Conservation (phyloP, 2,329 filamentous ascomycete species). For the Ascochyta lentis region DNA sequence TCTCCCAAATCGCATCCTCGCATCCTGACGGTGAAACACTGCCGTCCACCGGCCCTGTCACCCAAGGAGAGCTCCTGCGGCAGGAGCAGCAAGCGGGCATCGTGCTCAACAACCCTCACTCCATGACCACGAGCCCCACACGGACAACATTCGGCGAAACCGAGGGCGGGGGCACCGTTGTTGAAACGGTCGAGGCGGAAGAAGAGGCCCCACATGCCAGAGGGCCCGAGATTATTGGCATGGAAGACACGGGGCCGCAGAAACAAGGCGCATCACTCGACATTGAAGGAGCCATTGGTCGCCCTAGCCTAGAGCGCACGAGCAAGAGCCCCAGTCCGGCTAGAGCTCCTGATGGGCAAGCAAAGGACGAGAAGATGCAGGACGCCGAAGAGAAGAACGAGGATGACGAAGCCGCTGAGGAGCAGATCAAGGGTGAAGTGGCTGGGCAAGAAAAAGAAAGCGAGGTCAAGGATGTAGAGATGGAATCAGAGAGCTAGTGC, state of each 20-base stretch:
- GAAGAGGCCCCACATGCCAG: slow-evolving; percentile 77
- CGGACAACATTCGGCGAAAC: slow-evolving; percentile 36
- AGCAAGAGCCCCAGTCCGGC: slow-evolving; percentile 37
- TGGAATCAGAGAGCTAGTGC: slow-evolving; percentile 29
- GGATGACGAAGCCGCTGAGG: slow-evolving; percentile 18
- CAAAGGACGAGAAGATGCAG: slow-evolving; percentile 32
- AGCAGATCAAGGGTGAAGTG: slow-evolving; percentile 18
- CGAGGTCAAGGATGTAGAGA: slow-evolving; percentile 27
- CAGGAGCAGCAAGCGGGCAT: slow-evolving; percentile 85
- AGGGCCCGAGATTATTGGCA: slow-evolving; percentile 83
- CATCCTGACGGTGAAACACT: slow-evolving; percentile 47
- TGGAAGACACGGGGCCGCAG: slow-evolving; percentile 86
- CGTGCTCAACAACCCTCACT: slow-evolving; percentile 63
- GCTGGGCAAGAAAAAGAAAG: slow-evolving; percentile 23
- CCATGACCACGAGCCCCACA: slow-evolving; percentile 34
- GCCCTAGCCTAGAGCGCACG: slow-evolving; percentile 38
- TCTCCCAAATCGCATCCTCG: slow-evolving; percentile 41
- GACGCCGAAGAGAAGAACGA: slow-evolving; percentile 26
- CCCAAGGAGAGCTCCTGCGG: slow-evolving; percentile 83
- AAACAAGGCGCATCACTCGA: slow-evolving; percentile 58
- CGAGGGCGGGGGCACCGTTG: slow-evolving; percentile 39
- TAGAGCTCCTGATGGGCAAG: slow-evolving; percentile 2
- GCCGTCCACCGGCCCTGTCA: slow-evolving; percentile 52
- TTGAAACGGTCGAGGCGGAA: slow-evolving; percentile 49
- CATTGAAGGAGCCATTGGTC: slow-evolving; percentile 47